Conservation (phyloP, 2,329 filamentous ascomycete genomes). For the Westerdykella sp. region DNA sequence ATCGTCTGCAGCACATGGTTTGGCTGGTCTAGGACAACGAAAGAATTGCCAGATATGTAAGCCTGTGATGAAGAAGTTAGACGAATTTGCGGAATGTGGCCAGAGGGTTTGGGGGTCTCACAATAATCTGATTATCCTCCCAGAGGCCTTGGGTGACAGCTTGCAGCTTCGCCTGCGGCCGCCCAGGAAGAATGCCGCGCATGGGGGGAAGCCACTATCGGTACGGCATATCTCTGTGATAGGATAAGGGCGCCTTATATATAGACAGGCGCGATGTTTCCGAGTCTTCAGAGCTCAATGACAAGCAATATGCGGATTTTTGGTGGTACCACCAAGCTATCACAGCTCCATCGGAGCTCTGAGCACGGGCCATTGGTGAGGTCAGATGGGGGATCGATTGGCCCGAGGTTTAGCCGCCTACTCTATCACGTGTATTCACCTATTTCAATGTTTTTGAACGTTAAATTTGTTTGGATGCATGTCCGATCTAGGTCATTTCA, state of each 20-base stretch:
- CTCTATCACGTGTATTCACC: no score
- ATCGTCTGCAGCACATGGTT: conserved; percentile 79
- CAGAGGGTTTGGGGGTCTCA: conserved; percentile 38
- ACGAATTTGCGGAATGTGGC: background rate
- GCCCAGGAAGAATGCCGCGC: conserved; percentile 73
- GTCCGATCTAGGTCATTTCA: no score
- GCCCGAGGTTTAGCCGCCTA: no score
- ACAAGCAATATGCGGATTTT: no score
- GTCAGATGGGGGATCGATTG: background rate
- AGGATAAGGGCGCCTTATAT: no score
- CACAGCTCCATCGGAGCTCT: conserved; percentile 13
- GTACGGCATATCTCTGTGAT: conserved; percentile 11
- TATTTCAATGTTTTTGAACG: no score
- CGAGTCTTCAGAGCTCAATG: no score
- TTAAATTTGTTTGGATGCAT: no score
- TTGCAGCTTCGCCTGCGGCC: conserved; percentile 71
- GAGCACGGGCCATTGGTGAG: conserved; percentile 25
- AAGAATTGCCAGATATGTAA: conserved; percentile 83
- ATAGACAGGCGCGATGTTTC: no score
- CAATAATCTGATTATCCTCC: conserved; percentile 66
- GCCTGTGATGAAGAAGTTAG: conserved; percentile 46
- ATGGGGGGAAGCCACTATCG: conserved; percentile 42
- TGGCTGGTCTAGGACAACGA: conserved; percentile 73
- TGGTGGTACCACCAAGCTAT: background rate
- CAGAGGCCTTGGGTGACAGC: conserved; percentile 68